Evolutionary conservation across 352 stramenopile species (phyloP), one percentile per base, ranked within the genome.

Genomic region (Elongisporangium undulatum): DNA sequence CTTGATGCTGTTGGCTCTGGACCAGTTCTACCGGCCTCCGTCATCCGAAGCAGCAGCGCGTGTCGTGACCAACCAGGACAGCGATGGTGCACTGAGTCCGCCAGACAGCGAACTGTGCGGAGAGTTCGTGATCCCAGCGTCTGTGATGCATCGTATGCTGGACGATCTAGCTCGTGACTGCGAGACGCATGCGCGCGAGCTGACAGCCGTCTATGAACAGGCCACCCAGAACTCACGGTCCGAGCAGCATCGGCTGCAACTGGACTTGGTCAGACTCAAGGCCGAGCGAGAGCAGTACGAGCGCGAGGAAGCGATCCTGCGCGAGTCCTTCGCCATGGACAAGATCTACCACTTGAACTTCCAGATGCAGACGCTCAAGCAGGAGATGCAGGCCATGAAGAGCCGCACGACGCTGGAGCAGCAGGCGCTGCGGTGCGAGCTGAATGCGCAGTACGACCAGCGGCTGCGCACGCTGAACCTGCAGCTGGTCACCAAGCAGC

Each of bases 371-470:
- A 64, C 63, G 48, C 57, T 79, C 13, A 52, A 68, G 2, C 68
- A 81, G 5, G 60, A 78, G 10, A 48, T 79, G 17, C 58, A 55
- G 0, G 52, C 68, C 0, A 51, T 75, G 16, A 62, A 71, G 41
- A 62, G 62, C 10, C 69, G 67, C 7, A 62, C 59, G 19, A 73
- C 77, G 1, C 49, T 83, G 21, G 72, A 89, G 20, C 74, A 70
- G 0, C 69, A 81, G 51, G 34, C 61, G 0, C 48, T 90, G 12
- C 63, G 75, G 1, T 79, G 72, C 26, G 62, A 87, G 13, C 62
- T 93, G 13, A 66, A 66, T 8, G 59, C 63, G 15, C 77, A 79
- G 12, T 92, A 84, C 64, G 77, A 85, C n/a, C 54, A 68, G n/a
- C 82, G 84, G 19, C 61, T 93, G 9, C 68, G 65, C 2, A 63